phyloP scores from a whole-genome alignment of 305 asterid species.

The Solanum chacoense region DNA sequence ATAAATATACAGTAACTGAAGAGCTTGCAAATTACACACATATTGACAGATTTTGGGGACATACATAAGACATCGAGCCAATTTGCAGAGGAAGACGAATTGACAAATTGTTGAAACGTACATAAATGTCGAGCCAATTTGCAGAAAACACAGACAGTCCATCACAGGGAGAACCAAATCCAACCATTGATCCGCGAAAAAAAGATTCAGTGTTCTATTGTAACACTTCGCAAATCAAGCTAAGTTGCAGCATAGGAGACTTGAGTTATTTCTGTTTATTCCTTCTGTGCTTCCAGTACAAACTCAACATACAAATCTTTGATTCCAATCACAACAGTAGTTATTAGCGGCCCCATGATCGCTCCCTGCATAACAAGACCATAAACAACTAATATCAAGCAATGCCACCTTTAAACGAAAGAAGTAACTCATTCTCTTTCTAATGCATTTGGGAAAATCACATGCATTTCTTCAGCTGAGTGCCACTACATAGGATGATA shows the following conservation, averaged over 20 bases:
- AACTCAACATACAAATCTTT: slow-evolving; percentile 80
- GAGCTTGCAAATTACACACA: not conserved
- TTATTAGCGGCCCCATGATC: slow-evolving; percentile 87
- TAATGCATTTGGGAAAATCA: not conserved
- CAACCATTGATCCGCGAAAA: not conserved
- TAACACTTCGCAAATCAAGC: not conserved
- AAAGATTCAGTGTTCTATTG: not conserved
- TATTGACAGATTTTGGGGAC: not conserved
- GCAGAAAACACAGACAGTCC: not conserved
- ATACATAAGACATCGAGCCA: not conserved
- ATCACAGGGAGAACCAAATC: not conserved
- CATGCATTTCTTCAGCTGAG: not conserved
- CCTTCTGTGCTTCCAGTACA: slow-evolving; percentile 49
- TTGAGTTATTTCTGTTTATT: not conserved
- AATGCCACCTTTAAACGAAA: not conserved
- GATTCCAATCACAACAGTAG: slow-evolving; percentile 75
- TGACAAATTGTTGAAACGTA: not conserved
- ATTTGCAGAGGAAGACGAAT: not conserved
- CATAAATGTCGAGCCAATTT: not conserved
- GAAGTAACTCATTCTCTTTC: not conserved
- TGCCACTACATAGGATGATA: not conserved
- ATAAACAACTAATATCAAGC: not conserved
- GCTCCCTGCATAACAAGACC: slow-evolving; percentile 61
- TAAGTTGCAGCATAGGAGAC: not conserved
- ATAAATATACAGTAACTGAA: not conserved